These are phyloP conservation scores for Periconia sp. DNA, from an alignment of 2,329 filamentous ascomycete genomes.

Conservation along the genomic window DNA sequence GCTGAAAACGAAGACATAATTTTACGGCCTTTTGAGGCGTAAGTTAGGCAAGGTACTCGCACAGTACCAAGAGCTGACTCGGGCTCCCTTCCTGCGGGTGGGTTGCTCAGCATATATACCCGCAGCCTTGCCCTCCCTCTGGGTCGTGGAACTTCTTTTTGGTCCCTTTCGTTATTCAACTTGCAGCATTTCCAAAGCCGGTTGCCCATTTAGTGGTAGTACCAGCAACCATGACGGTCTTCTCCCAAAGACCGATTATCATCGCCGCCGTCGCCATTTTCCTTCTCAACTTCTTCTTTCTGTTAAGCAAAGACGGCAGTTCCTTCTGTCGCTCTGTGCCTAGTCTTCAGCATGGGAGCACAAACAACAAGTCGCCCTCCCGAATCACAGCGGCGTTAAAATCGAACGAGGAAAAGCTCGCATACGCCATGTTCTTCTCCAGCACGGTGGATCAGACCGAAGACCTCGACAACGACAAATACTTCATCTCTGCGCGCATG, in stretches of 20 bases:
- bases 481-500: slow-evolving; percentile 42
- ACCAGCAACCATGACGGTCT: neutral
- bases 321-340: neutral
- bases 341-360: neutral
- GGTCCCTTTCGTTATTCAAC: no score
- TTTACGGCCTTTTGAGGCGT: neutral
- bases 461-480: slow-evolving; percentile 24
- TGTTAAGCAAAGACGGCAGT: neutral
- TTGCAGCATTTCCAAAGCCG: no score
- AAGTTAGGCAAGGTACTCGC: neutral
- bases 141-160: no score
- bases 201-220: neutral
- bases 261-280: neutral
- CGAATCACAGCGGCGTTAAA: neutral
- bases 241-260: neutral
- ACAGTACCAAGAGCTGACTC: neutral
- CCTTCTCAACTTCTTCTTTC: neutral
- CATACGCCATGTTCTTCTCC: slow-evolving; percentile 4
- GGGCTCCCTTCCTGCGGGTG: no score
- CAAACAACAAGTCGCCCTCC: neutral
- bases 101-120: neutral
- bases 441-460: slow-evolving; percentile 1
- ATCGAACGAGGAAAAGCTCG: slow-evolving; percentile 2
- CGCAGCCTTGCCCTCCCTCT: neutral
- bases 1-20: neutral